These are phyloP conservation scores for Diaporthe nobilis DNA, from an alignment of 2,329 filamentous ascomycete genomes.

Conservation along the genomic window DNA sequence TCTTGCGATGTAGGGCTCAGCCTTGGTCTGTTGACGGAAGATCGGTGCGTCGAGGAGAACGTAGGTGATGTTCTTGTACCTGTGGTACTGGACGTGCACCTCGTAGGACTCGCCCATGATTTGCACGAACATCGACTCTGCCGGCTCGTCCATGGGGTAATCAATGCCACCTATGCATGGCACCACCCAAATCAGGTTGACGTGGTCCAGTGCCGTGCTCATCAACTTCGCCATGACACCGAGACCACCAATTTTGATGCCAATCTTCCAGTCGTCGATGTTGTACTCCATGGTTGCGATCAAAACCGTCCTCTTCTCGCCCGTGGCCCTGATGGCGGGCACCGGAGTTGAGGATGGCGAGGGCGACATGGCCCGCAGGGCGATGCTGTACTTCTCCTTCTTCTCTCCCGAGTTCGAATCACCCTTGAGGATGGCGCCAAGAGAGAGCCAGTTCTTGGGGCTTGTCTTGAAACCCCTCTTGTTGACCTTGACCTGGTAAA, in stretches of 20 bases:
- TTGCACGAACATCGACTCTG: conserved; percentile 73
- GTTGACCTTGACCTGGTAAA: conserved; percentile 70
- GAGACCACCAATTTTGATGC: conserved; percentile 79
- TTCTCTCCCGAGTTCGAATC: conserved; percentile 46
- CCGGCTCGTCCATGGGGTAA: conserved; percentile 71
- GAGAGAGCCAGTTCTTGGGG: conserved; percentile 39
- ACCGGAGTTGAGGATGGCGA: conserved; percentile 40
- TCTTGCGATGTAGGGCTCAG: conserved; percentile 74
- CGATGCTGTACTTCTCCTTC: conserved; percentile 43
- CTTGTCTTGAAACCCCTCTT: conserved; percentile 63
- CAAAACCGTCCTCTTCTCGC: conserved; percentile 65
- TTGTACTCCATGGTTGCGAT: conserved; percentile 82
- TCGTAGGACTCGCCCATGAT: conserved; percentile 74
- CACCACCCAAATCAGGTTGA: conserved; percentile 77
- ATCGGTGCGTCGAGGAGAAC: conserved; percentile 72
- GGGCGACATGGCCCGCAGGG: conserved; percentile 39
- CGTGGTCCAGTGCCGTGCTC: conserved; percentile 74
- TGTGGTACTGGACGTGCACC: conserved; percentile 75
- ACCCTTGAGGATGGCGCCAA: conserved; percentile 40
- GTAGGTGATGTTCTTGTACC: conserved; percentile 55
- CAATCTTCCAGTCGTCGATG: conserved; percentile 78
- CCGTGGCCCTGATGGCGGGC: conserved; percentile 39
- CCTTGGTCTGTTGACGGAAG: conserved; percentile 73
- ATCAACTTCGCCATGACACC: conserved; percentile 81
- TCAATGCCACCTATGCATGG: conserved; percentile 74